These are phyloP conservation scores for Clonostachys sp. DNA, from an alignment of 2,329 filamentous ascomycete genomes.

Conservation along the genomic window DNA sequence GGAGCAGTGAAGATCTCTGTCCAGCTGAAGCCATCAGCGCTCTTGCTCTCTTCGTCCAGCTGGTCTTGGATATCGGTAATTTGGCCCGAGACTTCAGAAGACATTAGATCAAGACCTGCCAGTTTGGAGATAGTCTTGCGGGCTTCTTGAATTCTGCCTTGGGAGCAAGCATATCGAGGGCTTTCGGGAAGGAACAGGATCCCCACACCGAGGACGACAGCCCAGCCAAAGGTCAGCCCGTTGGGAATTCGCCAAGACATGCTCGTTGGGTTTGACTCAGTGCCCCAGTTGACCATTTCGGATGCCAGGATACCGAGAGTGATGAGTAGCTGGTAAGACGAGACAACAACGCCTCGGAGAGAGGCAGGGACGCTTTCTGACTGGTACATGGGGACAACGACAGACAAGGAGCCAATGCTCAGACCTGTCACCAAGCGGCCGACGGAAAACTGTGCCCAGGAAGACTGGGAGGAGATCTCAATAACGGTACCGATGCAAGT, in stretches of 20 bases:
- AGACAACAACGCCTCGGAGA: conserved; percentile 59
- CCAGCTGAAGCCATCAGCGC: conserved; percentile 40
- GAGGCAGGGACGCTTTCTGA: conserved; percentile 60
- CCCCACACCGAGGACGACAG: conserved; percentile 42
- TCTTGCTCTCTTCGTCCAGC: conserved; percentile 38
- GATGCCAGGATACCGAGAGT: conserved; percentile 61
- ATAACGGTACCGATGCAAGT: conserved; percentile 61
- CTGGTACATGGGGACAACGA: conserved; percentile 65
- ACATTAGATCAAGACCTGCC: conserved; percentile 31
- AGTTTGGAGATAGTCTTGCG: conserved; percentile 34
- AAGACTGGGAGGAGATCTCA: conserved; percentile 50
- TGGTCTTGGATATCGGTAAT: conserved; percentile 48
- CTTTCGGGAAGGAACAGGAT: conserved; percentile 43
- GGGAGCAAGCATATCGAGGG: background rate
- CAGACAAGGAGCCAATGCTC: conserved; percentile 60
- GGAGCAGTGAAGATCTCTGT: conserved; percentile 64
- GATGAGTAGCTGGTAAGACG: conserved; percentile 65
- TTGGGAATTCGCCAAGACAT: conserved; percentile 61
- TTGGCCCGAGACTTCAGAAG: conserved; percentile 36
- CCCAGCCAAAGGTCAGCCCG: conserved; percentile 51
- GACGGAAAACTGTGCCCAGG: conserved; percentile 62
- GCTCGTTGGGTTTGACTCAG: conserved; percentile 36
- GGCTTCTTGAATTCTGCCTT: background rate
- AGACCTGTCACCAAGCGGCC: conserved; percentile 62
- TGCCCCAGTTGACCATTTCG: conserved; percentile 59